phyloP scores from a whole-genome alignment of 441 rosid genomes.

The Gossypium laxum region DNA sequence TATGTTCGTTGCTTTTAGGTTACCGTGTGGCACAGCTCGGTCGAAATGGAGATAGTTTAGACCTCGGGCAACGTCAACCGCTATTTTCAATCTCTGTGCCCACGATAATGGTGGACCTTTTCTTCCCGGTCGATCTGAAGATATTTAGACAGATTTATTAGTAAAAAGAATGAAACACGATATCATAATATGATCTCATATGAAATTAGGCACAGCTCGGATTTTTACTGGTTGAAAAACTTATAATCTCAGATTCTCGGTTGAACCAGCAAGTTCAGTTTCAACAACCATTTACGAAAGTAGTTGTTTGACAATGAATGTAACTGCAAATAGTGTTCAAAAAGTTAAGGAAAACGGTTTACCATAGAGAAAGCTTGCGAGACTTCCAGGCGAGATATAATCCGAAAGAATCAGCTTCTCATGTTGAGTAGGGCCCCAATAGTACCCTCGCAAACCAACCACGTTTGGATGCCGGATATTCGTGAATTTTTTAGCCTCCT shows the following conservation, averaged over 20 bases:
- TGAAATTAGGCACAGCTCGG: background rate
- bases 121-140: conserved; percentile 86
- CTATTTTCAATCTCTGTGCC: conserved; percentile 79
- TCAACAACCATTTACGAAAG: background rate
- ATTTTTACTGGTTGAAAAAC: no score
- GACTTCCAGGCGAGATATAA: conserved; percentile 89
- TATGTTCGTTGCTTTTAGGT: conserved; percentile 77
- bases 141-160: conserved; percentile 1
- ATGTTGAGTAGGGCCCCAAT: conserved; percentile 98
- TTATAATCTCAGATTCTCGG: background rate
- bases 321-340: background rate
- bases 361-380: conserved; percentile 94
- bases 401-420: conserved; percentile 96
- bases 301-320: background rate
- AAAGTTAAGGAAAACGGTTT: conserved; percentile 23
- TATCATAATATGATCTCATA: background rate
- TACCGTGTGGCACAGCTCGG: conserved; percentile 88
- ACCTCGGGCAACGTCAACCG: conserved; percentile 93
- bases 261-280: background rate
- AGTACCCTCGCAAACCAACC: conserved; percentile 87
- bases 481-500: conserved; percentile 87
- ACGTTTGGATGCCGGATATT: conserved; percentile 95
- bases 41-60: conserved; percentile 96
- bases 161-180: conserved; percentile 4
- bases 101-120: conserved; percentile 69